These are phyloP conservation scores for Mucor plumbeus DNA, from an alignment of 371 early-diverging fungal species.

Conservation along the genomic window DNA sequence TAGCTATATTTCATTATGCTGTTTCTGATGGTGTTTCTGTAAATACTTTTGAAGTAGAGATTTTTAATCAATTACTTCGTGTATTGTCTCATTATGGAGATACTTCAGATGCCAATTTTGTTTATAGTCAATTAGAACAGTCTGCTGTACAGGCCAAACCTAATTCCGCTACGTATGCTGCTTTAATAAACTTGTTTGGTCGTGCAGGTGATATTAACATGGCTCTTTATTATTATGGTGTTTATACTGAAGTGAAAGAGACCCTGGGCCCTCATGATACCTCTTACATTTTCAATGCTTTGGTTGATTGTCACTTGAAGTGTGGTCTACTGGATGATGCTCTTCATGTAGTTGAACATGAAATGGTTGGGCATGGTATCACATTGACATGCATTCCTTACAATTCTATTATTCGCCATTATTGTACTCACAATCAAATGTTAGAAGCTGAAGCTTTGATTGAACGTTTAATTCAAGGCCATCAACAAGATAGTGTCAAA, in stretches of 20 bases:
- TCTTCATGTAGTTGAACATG: constrained; percentile 43
- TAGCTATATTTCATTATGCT: constrained; percentile 43
- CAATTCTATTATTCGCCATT: constrained; percentile 52
- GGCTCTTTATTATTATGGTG: constrained; percentile 42
- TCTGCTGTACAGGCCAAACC: constrained; percentile 30
- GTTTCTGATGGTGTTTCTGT: constrained; percentile 24
- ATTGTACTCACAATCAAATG: constrained; percentile 38
- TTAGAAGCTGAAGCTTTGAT: constrained; percentile 40
- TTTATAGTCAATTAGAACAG: constrained; percentile 43
- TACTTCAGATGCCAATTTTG: constrained; percentile 37
- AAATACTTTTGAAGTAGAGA: constrained; percentile 47
- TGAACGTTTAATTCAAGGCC: constrained; percentile 23
- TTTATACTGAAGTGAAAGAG: constrained; percentile 31
- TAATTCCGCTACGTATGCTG: constrained; percentile 53
- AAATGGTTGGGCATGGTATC: constrained; percentile 41
- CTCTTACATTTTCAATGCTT: constrained; percentile 53
- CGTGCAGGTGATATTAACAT: constrained; percentile 49
- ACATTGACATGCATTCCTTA: constrained; percentile 50
- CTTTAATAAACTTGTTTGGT: constrained; percentile 56
- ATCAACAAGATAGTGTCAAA: constrained; percentile 4
- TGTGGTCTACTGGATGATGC: constrained; percentile 46
- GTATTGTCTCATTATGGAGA: constrained; percentile 55
- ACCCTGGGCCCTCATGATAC: constrained; percentile 45
- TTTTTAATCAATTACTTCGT: constrained; percentile 52
- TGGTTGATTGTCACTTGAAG: constrained; percentile 55